phyloP scores from a whole-genome alignment of 306 rosid species.

The Castanea sativa region DNA sequence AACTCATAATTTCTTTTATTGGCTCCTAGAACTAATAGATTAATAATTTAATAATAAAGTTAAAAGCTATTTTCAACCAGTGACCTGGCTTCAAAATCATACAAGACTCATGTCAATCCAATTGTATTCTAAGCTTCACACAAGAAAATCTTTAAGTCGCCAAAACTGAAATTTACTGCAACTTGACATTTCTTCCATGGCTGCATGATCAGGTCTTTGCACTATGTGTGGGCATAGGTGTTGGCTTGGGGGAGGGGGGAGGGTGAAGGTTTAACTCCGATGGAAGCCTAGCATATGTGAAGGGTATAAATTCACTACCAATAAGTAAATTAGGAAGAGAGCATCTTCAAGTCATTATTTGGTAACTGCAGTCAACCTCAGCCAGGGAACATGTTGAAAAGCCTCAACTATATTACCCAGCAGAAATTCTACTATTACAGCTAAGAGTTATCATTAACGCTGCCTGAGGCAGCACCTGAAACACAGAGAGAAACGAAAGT shows the following conservation, averaged over 20 bases:
- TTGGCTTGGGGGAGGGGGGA: not conserved
- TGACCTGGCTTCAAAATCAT: too few species aligned
- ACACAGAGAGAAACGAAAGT: not conserved
- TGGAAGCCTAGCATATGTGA: not conserved
- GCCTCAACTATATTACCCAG: not conserved
- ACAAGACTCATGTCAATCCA: too few species aligned
- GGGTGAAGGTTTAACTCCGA: not conserved
- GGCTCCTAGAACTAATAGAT: too few species aligned
- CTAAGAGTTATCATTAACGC: not conserved
- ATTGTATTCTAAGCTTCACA: too few species aligned
- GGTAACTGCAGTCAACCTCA: not conserved
- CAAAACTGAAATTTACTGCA: too few species aligned
- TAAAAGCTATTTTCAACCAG: too few species aligned
- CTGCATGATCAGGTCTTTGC: not conserved
- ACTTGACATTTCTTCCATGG: too few species aligned
- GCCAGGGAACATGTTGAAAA: conserved; percentile 2
- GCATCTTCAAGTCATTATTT: not conserved
- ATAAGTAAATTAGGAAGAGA: not conserved
- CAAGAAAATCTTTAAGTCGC: too few species aligned
- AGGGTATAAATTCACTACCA: not conserved
- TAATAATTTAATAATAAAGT: too few species aligned
- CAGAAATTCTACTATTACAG: not conserved
- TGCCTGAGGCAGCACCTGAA: not conserved
- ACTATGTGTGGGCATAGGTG: not conserved
- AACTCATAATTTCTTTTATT: too few species aligned